Percentiles rank a stretch among this genome's conserved stretches.
Conservation (phyloP, 805 yeast species). For the Candida adriatica region DNA sequence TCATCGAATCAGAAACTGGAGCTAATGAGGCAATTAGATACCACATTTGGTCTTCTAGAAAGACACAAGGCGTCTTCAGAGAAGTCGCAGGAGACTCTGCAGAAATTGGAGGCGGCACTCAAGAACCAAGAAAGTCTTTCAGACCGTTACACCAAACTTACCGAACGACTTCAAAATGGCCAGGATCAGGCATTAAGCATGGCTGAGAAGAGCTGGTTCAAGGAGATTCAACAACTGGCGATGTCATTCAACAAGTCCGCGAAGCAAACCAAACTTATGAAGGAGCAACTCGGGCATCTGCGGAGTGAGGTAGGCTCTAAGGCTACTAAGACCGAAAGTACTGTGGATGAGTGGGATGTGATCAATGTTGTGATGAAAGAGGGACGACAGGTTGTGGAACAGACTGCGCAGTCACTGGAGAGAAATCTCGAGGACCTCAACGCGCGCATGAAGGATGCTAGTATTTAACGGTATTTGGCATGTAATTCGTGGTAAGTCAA, state of each 20-base stretch:
- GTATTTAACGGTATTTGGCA: conserved; percentile 5
- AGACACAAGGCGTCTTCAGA: conserved; percentile 14
- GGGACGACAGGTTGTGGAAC: conserved; percentile 25
- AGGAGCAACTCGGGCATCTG: conserved; percentile 25
- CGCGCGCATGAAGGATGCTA: conserved; percentile 5
- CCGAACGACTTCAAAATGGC: conserved; percentile 20
- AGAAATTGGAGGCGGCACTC: conserved; percentile 14
- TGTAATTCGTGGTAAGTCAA: conserved; percentile 1
- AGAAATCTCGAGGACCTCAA: conserved; percentile 19
- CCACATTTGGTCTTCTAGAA: conserved; percentile 19
- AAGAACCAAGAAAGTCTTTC: conserved; percentile 29
- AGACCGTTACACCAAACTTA: conserved; percentile 26
- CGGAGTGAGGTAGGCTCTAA: conserved; percentile 20
- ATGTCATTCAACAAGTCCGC: conserved; percentile 27
- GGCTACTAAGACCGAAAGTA: conserved; percentile 5
- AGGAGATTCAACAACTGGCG: conserved; percentile 31
- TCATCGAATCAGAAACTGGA: conserved; percentile 34
- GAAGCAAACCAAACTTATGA: conserved; percentile 19
- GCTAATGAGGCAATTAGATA: conserved; percentile 32
- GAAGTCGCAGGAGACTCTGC: conserved; percentile 8
- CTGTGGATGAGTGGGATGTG: conserved; percentile 25
- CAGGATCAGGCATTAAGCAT: conserved; percentile 28
- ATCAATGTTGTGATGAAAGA: conserved; percentile 26
- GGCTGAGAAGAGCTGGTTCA: conserved; percentile 40
- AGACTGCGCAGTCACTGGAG: conserved; percentile 13